These are phyloP conservation scores for Turritis glabra DNA, from an alignment of 345 rosid species.

Conservation along the genomic window DNA sequence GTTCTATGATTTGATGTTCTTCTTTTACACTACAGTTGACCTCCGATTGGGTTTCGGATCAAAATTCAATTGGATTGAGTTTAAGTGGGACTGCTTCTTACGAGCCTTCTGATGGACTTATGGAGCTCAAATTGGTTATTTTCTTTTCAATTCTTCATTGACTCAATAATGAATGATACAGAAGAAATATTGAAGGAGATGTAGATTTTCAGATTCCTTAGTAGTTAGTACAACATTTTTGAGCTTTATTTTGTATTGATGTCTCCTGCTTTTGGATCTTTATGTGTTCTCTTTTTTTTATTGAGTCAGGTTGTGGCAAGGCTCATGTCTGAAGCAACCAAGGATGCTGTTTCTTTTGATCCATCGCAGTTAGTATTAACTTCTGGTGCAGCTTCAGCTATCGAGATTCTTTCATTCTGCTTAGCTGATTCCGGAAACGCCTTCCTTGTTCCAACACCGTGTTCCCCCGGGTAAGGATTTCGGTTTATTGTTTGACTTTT, in stretches of 20 bases:
- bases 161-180: neutral
- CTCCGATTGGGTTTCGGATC: constrained; percentile 52
- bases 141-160: neutral
- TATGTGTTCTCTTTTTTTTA: neutral
- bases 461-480: constrained; percentile 60
- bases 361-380: constrained; percentile 66
- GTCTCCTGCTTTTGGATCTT: neutral
- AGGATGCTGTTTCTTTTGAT: constrained; percentile 51
- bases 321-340: constrained; percentile 66
- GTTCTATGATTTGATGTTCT: neutral
- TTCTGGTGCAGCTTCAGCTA: constrained; percentile 70
- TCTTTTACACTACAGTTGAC: neutral
- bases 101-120: constrained; percentile 68
- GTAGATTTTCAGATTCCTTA: neutral
- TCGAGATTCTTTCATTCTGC: constrained; percentile 80
- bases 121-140: constrained; percentile 74
- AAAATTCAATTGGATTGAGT: constrained; percentile 51
- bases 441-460: constrained; percentile 90
- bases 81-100: constrained; percentile 61
- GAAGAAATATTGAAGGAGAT: neutral
- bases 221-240: too few relatives aligned
- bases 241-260: neutral
- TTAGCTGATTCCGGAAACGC: constrained; percentile 92
- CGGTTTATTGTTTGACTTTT: neutral
- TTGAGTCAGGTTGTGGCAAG: constrained; percentile 62